Percentiles rank a stretch among this genome's conserved stretches.
phyloP scores from a whole-genome alignment of 768 basidiomycete genomes.

The Gyrodon lividus region DNA sequence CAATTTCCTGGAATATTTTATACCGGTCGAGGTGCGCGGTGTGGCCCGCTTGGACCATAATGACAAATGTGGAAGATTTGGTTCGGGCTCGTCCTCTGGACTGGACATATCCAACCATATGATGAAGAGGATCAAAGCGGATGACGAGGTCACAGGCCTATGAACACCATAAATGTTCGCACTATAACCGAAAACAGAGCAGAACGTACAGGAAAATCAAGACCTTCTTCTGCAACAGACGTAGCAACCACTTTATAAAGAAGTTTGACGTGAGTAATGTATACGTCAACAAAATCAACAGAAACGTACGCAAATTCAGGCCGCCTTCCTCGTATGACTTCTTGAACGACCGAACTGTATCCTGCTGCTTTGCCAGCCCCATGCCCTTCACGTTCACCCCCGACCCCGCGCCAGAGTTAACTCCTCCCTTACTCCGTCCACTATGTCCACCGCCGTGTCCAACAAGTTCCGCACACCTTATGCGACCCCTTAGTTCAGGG shows the following conservation, averaged over 20 bases:
- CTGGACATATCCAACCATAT: slow-evolving; percentile 87
- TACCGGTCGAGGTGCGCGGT: slow-evolving; percentile 57
- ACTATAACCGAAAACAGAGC: not conserved
- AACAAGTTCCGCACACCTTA: slow-evolving; percentile 65
- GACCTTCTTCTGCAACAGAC: slow-evolving; percentile 87
- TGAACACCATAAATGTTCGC: slow-evolving; percentile 2
- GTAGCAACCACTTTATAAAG: slow-evolving; percentile 66
- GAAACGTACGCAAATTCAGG: slow-evolving; percentile 64
- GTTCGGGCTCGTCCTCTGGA: slow-evolving; percentile 85
- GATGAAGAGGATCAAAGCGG: slow-evolving; percentile 78
- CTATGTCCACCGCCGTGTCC: slow-evolving; percentile 56
- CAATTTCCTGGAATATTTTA: slow-evolving; percentile 52
- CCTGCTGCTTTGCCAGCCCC: slow-evolving; percentile 51
- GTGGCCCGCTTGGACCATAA: slow-evolving; percentile 73
- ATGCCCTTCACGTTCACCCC: slow-evolving; percentile 47
- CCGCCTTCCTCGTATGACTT: slow-evolving; percentile 60
- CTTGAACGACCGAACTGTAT: slow-evolving; percentile 65
- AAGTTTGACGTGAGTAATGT: not conserved
- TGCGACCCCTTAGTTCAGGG: slow-evolving; percentile 52
- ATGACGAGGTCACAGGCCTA: slow-evolving; percentile 85
- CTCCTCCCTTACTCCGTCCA: slow-evolving; percentile 19
- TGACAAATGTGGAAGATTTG: slow-evolving; percentile 70
- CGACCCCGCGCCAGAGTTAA: slow-evolving; percentile 19
- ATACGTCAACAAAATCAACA: not conserved
- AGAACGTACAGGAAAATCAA: slow-evolving; percentile 75